phyloP scores from a whole-genome alignment of 208 protist genomes.

The Crithidia expoeki region DNA sequence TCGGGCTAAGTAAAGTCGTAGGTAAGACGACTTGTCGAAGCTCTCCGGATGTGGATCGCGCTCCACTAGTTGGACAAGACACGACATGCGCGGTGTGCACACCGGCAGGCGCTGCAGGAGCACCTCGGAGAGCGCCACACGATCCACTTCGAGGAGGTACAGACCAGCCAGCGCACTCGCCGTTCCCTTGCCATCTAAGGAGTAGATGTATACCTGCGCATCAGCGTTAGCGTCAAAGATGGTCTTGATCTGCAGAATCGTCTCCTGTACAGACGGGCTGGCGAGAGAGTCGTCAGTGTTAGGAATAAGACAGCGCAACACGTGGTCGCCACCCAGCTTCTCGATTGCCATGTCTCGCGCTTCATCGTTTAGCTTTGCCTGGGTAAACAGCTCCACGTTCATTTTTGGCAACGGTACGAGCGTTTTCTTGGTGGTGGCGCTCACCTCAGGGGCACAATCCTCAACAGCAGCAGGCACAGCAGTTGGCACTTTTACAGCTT shows the following conservation, averaged over 20 bases:
- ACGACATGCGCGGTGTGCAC: constrained; percentile 33
- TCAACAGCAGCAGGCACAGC: too few species aligned
- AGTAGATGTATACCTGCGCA: constrained; percentile 36
- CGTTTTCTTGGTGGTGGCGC: not conserved
- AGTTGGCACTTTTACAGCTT: not conserved
- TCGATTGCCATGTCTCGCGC: not conserved
- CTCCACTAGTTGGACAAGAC: constrained; percentile 24
- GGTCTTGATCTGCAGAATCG: not conserved
- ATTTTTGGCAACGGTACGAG: not conserved
- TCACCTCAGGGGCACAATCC: too few species aligned
- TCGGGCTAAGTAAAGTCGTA: constrained; percentile 28
- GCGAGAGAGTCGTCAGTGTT: constrained; percentile 3
- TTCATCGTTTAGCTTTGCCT: constrained; percentile 16
- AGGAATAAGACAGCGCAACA: constrained; percentile 14
- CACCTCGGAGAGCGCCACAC: constrained; percentile 25
- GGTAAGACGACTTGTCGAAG: constrained; percentile 29
- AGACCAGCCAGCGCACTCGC: constrained; percentile 34
- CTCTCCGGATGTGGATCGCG: constrained; percentile 16
- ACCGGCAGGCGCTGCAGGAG: constrained; percentile 24
- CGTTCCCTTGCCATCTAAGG: constrained; percentile 32
- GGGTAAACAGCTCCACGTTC: not conserved
- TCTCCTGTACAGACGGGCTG: constrained; percentile 8
- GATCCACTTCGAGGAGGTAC: constrained; percentile 29
- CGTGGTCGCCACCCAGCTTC: constrained; percentile 18
- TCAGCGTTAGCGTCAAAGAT: constrained; percentile 18